A percentile compares a stretch with the other conserved stretches of the same genome.
These are phyloP conservation scores for Eucalyptus camaldulensis DNA, from an alignment of 345 rosid species.

Conservation along the genomic window DNA sequence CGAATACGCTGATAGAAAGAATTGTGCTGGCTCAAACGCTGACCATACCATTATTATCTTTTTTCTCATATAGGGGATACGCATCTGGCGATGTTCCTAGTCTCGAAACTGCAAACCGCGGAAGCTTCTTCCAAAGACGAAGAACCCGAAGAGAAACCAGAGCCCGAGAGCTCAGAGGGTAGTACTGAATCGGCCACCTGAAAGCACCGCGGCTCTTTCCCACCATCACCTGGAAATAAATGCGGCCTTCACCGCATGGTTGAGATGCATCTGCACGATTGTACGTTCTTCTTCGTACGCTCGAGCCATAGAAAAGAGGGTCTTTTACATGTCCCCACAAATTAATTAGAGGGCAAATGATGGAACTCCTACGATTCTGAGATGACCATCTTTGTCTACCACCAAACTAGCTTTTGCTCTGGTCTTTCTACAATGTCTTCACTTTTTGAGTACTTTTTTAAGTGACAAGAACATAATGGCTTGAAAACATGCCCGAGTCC, in stretches of 20 bases:
- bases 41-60: not conserved
- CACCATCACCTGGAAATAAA: not conserved
- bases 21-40: not conserved
- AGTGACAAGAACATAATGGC: not conserved
- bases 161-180: not conserved
- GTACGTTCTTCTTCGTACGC: not conserved
- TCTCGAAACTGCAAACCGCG: conserved; percentile 37
- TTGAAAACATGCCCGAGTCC: not conserved
- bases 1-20: not conserved
- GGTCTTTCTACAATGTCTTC: not conserved
- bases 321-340: not conserved
- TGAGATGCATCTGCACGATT: not conserved
- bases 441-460: not conserved
- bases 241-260: not conserved
- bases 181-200: not conserved
- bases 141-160: conserved; percentile 13
- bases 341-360: not conserved
- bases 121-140: conserved; percentile 10
- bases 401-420: not conserved
- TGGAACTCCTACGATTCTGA: not conserved
- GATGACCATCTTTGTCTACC: not conserved
- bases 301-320: not conserved
- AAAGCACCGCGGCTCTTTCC: not conserved
- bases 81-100: conserved; percentile 66
- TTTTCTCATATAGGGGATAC: conserved; percentile 38